These are phyloP conservation scores for Diaporthe helianthi DNA, from an alignment of 2,329 filamentous ascomycete species.

Conservation along the genomic window DNA sequence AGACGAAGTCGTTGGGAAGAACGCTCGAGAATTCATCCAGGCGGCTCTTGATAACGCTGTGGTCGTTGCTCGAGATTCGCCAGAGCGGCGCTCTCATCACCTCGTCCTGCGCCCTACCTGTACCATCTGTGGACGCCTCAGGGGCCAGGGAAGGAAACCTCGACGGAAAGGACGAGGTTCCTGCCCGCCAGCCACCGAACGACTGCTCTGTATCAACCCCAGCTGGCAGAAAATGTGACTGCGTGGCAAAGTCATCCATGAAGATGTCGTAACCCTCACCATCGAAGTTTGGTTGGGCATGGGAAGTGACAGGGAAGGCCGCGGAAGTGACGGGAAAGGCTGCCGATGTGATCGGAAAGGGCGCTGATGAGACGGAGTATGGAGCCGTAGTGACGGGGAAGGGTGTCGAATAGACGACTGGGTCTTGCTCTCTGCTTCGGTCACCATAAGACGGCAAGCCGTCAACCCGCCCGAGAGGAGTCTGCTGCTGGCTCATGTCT, in stretches of 20 bases:
- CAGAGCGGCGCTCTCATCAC: conserved; percentile 48
- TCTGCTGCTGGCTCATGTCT: conserved; percentile 51
- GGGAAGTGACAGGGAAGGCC: conserved; percentile 36
- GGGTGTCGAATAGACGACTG: conserved; percentile 49
- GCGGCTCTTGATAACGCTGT: conserved; percentile 63
- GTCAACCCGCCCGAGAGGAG: conserved; percentile 53
- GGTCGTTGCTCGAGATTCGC: conserved; percentile 61
- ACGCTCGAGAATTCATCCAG: conserved; percentile 67
- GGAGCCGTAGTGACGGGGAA: conserved; percentile 49
- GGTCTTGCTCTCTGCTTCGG: conserved; percentile 54
- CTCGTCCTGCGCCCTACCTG: conserved; percentile 51
- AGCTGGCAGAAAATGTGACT: conserved; percentile 62
- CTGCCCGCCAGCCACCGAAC: conserved; percentile 55
- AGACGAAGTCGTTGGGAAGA: conserved; percentile 67
- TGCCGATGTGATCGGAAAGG: conserved; percentile 44
- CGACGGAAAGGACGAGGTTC: conserved; percentile 60
- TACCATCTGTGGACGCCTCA: conserved; percentile 50
- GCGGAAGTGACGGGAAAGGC: conserved; percentile 49
- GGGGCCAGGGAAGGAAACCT: conserved; percentile 62
- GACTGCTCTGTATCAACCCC: conserved; percentile 49
- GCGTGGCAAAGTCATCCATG: conserved; percentile 62
- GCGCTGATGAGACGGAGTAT: conserved; percentile 29
- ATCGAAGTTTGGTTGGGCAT: conserved; percentile 51
- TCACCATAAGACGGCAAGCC: conserved; percentile 54
- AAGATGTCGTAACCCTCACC: conserved; percentile 68